Conservation (phyloP, 139 green algal species). For the Yamagishiella unicocca region DNA sequence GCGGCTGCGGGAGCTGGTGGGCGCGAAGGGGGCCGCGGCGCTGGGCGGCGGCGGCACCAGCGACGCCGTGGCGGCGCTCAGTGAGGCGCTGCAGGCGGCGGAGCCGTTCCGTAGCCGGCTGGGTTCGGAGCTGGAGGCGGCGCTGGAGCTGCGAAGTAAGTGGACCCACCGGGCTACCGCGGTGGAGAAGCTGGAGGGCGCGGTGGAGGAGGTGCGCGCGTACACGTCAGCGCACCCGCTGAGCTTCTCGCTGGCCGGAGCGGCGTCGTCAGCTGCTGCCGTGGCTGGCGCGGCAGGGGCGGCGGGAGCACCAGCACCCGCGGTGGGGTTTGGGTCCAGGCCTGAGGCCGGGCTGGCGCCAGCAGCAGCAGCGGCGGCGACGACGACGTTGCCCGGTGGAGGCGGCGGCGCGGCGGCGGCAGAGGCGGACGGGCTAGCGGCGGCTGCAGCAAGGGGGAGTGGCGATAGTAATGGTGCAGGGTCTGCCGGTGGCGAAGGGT, state of each 20-base stretch:
- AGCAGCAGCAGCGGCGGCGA: not conserved
- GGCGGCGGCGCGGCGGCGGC: not conserved
- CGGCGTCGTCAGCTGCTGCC: not conserved
- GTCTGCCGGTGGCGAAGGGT: not conserved
- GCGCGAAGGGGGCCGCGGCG: constrained; percentile 18
- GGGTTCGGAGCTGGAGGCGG: constrained; percentile 61
- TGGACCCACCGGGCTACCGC: constrained; percentile 66
- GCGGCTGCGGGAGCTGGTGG: constrained; percentile 68
- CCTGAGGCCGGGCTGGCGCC: not conserved
- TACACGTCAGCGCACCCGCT: constrained; percentile 28
- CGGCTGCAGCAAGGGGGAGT: not conserved
- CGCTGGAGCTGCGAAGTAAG: constrained; percentile 61
- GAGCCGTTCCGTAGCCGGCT: constrained; percentile 66
- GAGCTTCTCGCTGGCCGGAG: not conserved
- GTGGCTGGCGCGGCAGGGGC: not conserved
- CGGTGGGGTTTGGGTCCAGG: not conserved
- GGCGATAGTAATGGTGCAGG: not conserved
- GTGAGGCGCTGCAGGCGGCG: constrained; percentile 65
- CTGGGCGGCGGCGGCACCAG: constrained; percentile 23
- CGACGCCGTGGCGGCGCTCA: constrained; percentile 60
- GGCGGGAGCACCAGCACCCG: not conserved
- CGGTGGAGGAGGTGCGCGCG: constrained; percentile 63
- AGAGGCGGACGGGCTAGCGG: not conserved
- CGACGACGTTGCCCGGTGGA: not conserved
- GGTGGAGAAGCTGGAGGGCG: constrained; percentile 66